Evolutionary conservation across 148 eudicot species (phyloP).

Genomic region (Tetragonia tetragonoides): DNA sequence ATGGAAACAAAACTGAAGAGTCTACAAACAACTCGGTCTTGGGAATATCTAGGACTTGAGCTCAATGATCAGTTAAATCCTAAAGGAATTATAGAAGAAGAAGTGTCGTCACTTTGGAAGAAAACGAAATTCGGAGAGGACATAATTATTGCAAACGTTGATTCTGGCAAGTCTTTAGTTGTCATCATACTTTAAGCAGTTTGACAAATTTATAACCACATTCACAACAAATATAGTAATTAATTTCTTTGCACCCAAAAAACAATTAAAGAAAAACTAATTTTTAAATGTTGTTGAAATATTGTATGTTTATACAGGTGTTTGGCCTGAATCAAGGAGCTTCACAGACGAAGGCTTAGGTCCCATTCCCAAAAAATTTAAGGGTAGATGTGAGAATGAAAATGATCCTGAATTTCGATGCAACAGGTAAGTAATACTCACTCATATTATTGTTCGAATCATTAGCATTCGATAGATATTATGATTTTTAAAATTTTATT

Average conservation of each 20-base stretch:
- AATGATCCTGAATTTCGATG: conserved; percentile 1
- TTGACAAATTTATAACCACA: too few relatives aligned
- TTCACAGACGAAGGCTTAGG: conserved; percentile 8
- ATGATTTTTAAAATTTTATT: too few relatives aligned
- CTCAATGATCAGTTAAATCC: neutral
- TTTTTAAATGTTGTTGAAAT: too few relatives aligned
- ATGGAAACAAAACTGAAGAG: conserved; percentile 3
- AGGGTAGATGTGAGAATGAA: conserved; percentile 15
- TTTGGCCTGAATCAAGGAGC: conserved; percentile 21
- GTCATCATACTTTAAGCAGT: neutral
- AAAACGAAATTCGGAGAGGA: conserved; percentile 10
- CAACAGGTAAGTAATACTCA: neutral
- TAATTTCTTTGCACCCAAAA: too few relatives aligned
- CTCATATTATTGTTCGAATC: too few relatives aligned
- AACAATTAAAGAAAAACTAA: too few relatives aligned
- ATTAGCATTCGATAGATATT: too few relatives aligned
- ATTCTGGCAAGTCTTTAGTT: neutral
- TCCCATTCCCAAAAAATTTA: conserved; percentile 12
- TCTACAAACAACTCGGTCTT: conserved; percentile 10
- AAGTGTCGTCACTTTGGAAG: conserved; percentile 1
- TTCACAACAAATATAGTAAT: too few relatives aligned
- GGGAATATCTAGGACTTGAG: conserved; percentile 12
- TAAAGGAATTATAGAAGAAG: too few relatives aligned
- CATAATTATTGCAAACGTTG: conserved; percentile 13
- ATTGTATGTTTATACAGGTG: neutral